Evolutionary conservation across 208 protist species (phyloP), one percentile per base, ranked within the genome.

Genomic region (Leptomonas pyrrhocoris): DNA sequence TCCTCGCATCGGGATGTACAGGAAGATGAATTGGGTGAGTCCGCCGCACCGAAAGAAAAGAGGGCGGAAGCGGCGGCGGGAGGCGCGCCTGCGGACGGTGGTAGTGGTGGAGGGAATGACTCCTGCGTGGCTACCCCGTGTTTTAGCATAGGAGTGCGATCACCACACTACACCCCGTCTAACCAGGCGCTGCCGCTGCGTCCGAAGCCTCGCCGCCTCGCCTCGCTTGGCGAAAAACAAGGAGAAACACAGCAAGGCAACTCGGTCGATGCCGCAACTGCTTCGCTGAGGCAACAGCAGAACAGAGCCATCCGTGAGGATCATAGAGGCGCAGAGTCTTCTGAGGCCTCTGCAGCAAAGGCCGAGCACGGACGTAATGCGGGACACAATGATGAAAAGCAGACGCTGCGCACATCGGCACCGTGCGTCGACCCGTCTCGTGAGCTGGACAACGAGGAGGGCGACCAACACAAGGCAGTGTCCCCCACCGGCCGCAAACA

Each of bases 91-190:
- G 57, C 13, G 21, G 48, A n/a, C 42, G 19, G 42, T 56, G 31
- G 1, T 19, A 48, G 38, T 25, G 58, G 27, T 19, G 58, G 25
- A 13, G 58, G 28, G 2, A 16, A 5, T 2, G 53, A 49, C 51
- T 60, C 42, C 19, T 55, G 49, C 19, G 51, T 62, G 15, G 42
- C 43, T 15, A 62, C 50, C 30, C 48, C 40, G 55, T 58, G 28
- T n/a, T 50, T 65, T 48, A 65, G 56, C 19, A 18, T 48, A 2
- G 43, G 48, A 1, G 25, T 34, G 16, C 57, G 34, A 11, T 65
- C 58, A 28, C 40, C 58, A 15, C 30, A 28, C 25, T 25, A 49
- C 68, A 54, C 25, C 45, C 58, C 40, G 13, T 23, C 19, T 13
- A 31, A 18, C 12, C 36, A 36, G 56, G 23, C 38, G 48, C 36